Evolutionary conservation across 768 basidiomycete genomes (phyloP).

Genomic region (Hebeloma cylindrosporum): DNA sequence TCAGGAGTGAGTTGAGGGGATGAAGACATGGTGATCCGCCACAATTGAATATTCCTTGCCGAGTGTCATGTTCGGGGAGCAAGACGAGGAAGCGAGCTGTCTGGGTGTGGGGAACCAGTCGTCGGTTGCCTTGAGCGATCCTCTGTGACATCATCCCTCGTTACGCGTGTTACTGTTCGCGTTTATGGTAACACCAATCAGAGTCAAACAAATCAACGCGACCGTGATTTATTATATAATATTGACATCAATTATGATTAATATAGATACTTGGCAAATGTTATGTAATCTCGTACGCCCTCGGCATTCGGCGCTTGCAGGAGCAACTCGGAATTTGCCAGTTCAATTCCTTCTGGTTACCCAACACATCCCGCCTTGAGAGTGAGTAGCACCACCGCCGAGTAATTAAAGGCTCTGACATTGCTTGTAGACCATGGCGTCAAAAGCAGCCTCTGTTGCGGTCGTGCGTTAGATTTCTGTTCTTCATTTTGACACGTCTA

Average conservation of each 20-base stretch:
- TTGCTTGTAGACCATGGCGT: conserved; percentile 51
- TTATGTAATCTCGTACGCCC: neutral
- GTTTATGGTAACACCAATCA: conserved; percentile 27
- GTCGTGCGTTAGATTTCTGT: conserved; percentile 44
- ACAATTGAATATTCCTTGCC: conserved; percentile 35
- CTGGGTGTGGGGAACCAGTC: neutral
- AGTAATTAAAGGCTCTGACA: conserved; percentile 9
- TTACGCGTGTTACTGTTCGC: conserved; percentile 31
- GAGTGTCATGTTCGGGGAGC: conserved; percentile 32
- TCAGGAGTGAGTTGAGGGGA: conserved; percentile 26
- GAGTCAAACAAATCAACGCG: conserved; percentile 21
- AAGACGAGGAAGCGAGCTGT: conserved; percentile 7
- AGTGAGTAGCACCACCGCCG: conserved; percentile 21
- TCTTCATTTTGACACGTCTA: conserved; percentile 22
- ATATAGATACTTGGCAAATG: too few relatives aligned
- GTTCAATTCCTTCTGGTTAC: conserved; percentile 24
- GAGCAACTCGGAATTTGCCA: conserved; percentile 42
- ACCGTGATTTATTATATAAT: conserved; percentile 3
- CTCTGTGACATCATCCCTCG: conserved; percentile 12
- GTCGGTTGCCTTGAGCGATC: neutral
- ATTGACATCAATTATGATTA: neutral
- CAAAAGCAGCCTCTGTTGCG: conserved; percentile 69
- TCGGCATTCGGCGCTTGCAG: conserved; percentile 37
- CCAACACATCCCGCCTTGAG: conserved; percentile 24
- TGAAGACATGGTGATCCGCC: conserved; percentile 37